These are phyloP conservation scores for Spizellomyces sp. DNA, from an alignment of 192 early-diverging fungal genomes.

Conservation along the genomic window DNA sequence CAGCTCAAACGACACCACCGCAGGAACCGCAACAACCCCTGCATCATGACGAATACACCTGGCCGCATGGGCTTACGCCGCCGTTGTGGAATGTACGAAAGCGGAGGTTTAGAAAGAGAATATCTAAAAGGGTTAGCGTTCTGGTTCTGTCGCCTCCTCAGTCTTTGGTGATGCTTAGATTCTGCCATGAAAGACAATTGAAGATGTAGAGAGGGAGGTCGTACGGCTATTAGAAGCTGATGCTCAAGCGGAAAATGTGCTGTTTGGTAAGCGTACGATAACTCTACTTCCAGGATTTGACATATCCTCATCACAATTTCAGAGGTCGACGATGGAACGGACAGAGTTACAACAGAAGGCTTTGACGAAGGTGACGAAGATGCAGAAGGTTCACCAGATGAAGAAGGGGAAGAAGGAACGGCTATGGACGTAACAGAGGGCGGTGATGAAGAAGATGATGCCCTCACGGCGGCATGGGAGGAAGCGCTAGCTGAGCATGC, in stretches of 20 bases:
- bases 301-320: background rate
- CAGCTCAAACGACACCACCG: background rate
- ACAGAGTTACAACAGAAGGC: conserved; percentile 37
- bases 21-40: conserved; percentile 10
- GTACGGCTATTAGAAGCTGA: conserved; percentile 76
- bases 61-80: conserved; percentile 78
- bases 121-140: conserved; percentile 61
- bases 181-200: conserved; percentile 45
- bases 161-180: too few relatives aligned
- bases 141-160: too few relatives aligned
- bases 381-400: conserved; percentile 33
- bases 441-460: conserved; percentile 53
- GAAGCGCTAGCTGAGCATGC: conserved; percentile 55
- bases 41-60: conserved; percentile 66
- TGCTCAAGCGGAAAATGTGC: conserved; percentile 69
- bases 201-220: conserved; percentile 82
- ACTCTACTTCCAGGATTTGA: conserved; percentile 3
- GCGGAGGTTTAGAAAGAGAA: conserved; percentile 77
- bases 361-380: conserved; percentile 39
- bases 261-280: conserved; percentile 56
- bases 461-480: conserved; percentile 41
- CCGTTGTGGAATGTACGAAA: conserved; percentile 77
- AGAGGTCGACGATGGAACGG: conserved; percentile 47
- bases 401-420: conserved; percentile 36
- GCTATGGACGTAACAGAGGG: conserved; percentile 25